phyloP scores from a whole-genome alignment of 73 alveolate genomes.

The Paramecium biaurelia region DNA sequence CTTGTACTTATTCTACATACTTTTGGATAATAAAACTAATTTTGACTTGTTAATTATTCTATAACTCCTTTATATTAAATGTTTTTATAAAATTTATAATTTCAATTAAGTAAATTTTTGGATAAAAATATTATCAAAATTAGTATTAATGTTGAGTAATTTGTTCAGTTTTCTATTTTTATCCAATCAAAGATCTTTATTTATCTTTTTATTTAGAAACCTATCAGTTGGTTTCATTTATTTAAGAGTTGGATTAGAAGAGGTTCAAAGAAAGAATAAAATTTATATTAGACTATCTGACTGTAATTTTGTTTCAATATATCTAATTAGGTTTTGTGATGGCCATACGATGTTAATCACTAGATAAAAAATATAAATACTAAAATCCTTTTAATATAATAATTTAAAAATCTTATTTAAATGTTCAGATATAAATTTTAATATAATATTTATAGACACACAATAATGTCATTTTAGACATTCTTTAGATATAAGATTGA shows the following conservation, averaged over 20 bases:
- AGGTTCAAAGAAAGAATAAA: background rate
- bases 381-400: no score
- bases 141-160: no score
- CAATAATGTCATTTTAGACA: background rate
- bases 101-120: no score
- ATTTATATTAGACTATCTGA: background rate
- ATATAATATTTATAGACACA: background rate
- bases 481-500: background rate
- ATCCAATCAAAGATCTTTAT: background rate
- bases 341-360: background rate
- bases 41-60: no score
- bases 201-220: background rate
- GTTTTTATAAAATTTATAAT: no score
- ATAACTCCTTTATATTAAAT: no score
- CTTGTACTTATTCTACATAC: background rate
- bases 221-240: background rate
- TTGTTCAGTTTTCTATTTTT: background rate
- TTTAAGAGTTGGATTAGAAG: background rate
- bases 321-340: background rate
- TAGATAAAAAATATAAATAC: no score
- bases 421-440: no score
- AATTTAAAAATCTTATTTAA: no score
- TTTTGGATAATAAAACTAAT: background rate
- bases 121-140: no score
- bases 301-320: background rate